Evolutionary conservation across 176 grass and related monocot genomes (phyloP), one percentile per base, ranked within the genome.

Genomic region (Thalia dealbata): DNA sequence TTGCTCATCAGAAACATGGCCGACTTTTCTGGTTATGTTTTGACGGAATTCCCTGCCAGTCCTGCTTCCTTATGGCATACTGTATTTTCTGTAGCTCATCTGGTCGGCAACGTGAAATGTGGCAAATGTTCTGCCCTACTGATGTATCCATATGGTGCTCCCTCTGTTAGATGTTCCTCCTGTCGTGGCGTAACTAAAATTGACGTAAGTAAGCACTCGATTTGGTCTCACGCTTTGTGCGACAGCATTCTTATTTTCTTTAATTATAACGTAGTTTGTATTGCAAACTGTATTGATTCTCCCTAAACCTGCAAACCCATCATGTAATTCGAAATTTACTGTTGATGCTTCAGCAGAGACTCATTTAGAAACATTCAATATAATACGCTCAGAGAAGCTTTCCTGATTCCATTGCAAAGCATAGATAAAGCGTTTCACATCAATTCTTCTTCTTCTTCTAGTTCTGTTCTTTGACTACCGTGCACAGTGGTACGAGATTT

Each of bases 71-170:
- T 61, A 75, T 66, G 46, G 32, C 45, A 61, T 23, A 71, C 75
- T 32, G 61, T 69, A 76, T 21, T 83, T 83, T 67, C 67, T 87
- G 74, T 81, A 96, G 92, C 78, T 59, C 80, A 83, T 80, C 84
- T 91, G 81, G 75, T 96, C 69, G 92, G 92, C 66, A 96, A 79
- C 73, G 76, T 85, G 77, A 70, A 51, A 41, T 91, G 92, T 65
- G 86, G 86, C 38, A 83, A 78, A 75, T 96, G 92, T 83, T 81
- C 67, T 59, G 61, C 75, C 78, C 70, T 91, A 15, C 74, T 96
- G 72, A 91, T 96, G 82, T 96, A 96, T 72, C 92, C 92, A 56
- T 89, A 81, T 72, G 88, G 92, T 24, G 79, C 84, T 84, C 84
- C 86, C 38, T 78, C 92, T 69, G 92, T 89, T 10, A 87, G 84